Evolutionary conservation across 352 stramenopile genomes (phyloP), one percentile per base, ranked within the genome.

Genomic region (Vaucheria bursata): DNA sequence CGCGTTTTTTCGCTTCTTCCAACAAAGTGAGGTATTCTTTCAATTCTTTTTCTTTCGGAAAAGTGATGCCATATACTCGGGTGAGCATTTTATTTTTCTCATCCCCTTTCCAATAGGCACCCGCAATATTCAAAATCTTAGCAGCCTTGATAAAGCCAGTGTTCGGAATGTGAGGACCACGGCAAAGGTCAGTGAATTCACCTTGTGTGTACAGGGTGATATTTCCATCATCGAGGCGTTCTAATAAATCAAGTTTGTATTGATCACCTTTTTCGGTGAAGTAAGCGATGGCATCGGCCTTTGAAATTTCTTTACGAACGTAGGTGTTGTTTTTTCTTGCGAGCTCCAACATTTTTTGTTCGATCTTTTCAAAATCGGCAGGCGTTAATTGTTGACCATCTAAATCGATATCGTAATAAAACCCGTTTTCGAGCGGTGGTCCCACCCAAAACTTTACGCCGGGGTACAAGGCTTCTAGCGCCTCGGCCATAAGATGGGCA

Each of bases 21-120:
- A 97, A 90, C 38, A n/a, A 94, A 33, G 35, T 7, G 79, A 90
- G 87, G 82, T 91, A 89, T 79, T 90, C 88, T 85, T 97, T 90
- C 81, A 97, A 95, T 81, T 97, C 90, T 84, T 97, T 96, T 85
- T 97, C 97, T 80, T 98, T 92, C 0, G 95, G 95, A 85, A 98
- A 99, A 83, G 92, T 94, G 83, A 98, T 95, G 59, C 92, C 95
- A 86, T 98, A 98, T 67, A 98, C 93, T 52, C 94, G 88, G 86
- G 98, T 94, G 35, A 98, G 87, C 2, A 88, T 90, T 87, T 99
- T 95, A 87, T 98, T 98, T 53, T 94, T 91, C 34, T 90, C 92
- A 85, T 98, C 93, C 40, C 95, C 96, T 38, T 98, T 87, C 78
- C 78, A 83, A 87, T 98, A 95, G 8, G 95, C 96, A 25, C 91